Percentiles rank a stretch among this genome's conserved stretches.
Conservation (phyloP, 371 early-diverging fungal species). For the Apophysomyces ossiformis region DNA sequence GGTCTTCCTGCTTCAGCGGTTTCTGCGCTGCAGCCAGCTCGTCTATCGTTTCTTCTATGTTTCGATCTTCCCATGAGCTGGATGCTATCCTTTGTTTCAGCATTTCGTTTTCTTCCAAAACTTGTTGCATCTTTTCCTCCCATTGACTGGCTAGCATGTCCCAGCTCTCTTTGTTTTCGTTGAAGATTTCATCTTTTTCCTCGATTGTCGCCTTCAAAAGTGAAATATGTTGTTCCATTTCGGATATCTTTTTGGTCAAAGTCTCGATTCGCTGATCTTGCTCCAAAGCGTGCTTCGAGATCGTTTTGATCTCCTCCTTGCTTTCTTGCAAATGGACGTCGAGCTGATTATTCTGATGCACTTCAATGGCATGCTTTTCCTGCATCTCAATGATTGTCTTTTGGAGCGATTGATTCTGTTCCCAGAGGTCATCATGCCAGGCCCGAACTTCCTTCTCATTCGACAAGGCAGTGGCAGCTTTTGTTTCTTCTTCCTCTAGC, state of each 20-base stretch:
- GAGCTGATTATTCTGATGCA: neutral
- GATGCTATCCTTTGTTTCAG: neutral
- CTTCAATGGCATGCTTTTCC: neutral
- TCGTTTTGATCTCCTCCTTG: neutral
- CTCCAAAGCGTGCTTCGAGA: neutral
- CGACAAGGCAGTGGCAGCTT: constrained; percentile 30
- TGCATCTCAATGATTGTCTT: neutral
- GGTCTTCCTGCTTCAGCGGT: neutral
- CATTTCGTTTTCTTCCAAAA: neutral
- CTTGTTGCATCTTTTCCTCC: constrained; percentile 1
- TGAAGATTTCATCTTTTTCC: neutral
- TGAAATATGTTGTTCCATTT: constrained; percentile 1
- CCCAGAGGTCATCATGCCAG: neutral
- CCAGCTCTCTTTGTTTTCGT: neutral
- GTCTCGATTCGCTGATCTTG: neutral
- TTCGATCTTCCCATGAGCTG: neutral
- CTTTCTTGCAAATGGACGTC: neutral
- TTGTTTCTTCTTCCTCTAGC: neutral
- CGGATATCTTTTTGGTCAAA: neutral
- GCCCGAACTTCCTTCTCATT: constrained; percentile 49
- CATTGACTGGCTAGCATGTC: neutral
- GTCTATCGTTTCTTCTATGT: neutral
- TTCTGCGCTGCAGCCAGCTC: neutral
- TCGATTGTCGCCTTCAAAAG: neutral
- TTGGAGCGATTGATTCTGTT: neutral